A percentile compares a stretch with the other conserved stretches of the same genome.
Evolutionary conservation across 176 grass and related monocot species (phyloP).

Genomic region (Triticum aestivum): IWGSC_CS_RefSeq_v2.1 NC_057794.1:292197917-292198416

Average conservation of each 20-base stretch:
- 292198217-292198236: not conserved
- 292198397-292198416: not conserved
- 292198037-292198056: slow-evolving; percentile 14
- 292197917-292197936: not conserved
- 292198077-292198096: not conserved
- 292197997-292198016: not conserved
- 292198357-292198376: slow-evolving; percentile 8
- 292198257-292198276: not conserved
- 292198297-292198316: slow-evolving; percentile 27
- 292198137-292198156: not conserved
- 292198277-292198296: not conserved
- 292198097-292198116: not conserved
- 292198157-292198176: not conserved
- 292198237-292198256: slow-evolving; percentile 30
- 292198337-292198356: not conserved
- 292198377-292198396: not conserved
- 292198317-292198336: slow-evolving; percentile 3
- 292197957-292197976: not conserved
- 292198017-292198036: slow-evolving; percentile 11
- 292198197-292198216: slow-evolving; percentile 5
- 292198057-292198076: not conserved
- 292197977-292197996: not conserved
- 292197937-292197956: not conserved
- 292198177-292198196: not conserved
- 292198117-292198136: not conserved